Conservation (phyloP, 179 eudicot genomes). For the Corrigiola litoralis region DNA sequence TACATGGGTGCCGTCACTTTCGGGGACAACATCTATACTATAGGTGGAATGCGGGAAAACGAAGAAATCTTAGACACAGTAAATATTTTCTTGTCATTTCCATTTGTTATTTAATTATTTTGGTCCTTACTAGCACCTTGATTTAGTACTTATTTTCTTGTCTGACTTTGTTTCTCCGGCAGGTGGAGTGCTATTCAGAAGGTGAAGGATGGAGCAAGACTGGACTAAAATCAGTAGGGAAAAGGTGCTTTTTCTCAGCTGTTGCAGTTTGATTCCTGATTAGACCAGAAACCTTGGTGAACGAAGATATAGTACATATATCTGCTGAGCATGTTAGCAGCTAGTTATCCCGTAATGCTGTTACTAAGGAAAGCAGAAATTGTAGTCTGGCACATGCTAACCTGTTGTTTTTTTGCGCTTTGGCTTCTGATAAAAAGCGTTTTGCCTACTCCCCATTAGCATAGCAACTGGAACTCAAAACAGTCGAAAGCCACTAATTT, state of each 20-base stretch:
- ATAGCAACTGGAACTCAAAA: too few species aligned
- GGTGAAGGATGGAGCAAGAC: constrained; percentile 56
- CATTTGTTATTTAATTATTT: background rate
- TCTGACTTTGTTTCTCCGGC: background rate
- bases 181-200: constrained; percentile 44
- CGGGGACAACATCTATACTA: constrained; percentile 40
- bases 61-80: constrained; percentile 44
- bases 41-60: constrained; percentile 50
- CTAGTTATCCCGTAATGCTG: background rate
- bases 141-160: background rate
- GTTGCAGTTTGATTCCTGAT: constrained; percentile 27
- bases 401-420: background rate
- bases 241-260: constrained; percentile 54
- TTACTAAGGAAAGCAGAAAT: too few species aligned
- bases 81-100: background rate
- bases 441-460: background rate
- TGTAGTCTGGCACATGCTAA: background rate
- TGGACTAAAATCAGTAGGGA: constrained; percentile 40
- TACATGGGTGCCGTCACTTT: constrained; percentile 41
- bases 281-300: background rate
- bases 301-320: background rate
- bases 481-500: too few species aligned
- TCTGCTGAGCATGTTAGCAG: background rate
- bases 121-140: background rate
- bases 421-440: background rate